Conservation (phyloP, 2,329 filamentous ascomycete species). For the Cladophialophora psammophila region DNA sequence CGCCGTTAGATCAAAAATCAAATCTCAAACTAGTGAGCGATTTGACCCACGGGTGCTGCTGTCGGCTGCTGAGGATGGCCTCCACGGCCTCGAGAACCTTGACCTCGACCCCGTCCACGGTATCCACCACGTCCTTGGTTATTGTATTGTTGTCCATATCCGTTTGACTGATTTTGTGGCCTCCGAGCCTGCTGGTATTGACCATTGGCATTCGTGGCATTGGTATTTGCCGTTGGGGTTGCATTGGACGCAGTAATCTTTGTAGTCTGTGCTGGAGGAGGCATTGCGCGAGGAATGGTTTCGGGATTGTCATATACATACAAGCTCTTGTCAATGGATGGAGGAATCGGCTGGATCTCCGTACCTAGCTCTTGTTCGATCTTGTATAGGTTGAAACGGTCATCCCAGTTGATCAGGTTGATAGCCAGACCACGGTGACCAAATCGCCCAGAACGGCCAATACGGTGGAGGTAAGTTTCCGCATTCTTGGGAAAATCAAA, state of each 20-base stretch:
- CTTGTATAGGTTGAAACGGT: constrained; percentile 97
- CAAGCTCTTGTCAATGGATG: constrained; percentile 93
- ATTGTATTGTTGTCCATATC: constrained; percentile 43
- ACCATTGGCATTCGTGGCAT: constrained; percentile 21
- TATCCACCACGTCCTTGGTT: constrained; percentile 49
- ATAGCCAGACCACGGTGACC: constrained; percentile 97
- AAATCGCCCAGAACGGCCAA: constrained; percentile 95
- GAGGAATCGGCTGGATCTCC: constrained; percentile 95
- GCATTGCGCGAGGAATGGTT: constrained; percentile 80
- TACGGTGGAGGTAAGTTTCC: constrained; percentile 97
- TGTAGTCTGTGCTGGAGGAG: constrained; percentile 47
- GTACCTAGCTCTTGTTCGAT: constrained; percentile 97
- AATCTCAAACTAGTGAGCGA: constrained; percentile 26
- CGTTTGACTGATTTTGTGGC: constrained; percentile 35
- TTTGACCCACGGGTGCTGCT: constrained; percentile 28
- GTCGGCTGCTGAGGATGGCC: constrained; percentile 30
- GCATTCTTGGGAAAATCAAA: constrained; percentile 99
- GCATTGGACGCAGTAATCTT: constrained; percentile 28
- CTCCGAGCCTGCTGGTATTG: constrained; percentile 32
- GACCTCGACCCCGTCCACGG: constrained; percentile 54
- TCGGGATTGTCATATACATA: constrained; percentile 98
- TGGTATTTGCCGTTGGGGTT: constrained; percentile 1
- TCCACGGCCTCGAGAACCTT: constrained; percentile 48
- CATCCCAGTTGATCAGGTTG: constrained; percentile 99
- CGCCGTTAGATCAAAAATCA: constrained; percentile 22